Percentiles rank a stretch among this genome's conserved stretches.
Evolutionary conservation across 2,329 filamentous ascomycete genomes (phyloP).

Genomic region (Colletotrichum shisoi): DNA sequence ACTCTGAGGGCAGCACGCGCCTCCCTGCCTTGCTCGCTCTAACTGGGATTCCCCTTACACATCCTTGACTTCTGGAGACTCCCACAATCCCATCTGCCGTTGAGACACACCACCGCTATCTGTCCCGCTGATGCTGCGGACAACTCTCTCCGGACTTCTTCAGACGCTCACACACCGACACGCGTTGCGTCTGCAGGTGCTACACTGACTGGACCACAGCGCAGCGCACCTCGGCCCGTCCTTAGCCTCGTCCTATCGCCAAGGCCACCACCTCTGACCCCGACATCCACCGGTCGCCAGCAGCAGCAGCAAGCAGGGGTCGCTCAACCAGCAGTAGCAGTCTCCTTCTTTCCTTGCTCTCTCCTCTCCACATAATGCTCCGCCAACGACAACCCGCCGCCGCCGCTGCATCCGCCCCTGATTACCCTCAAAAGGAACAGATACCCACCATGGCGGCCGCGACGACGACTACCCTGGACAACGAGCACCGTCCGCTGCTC

Average conservation of each 20-base stretch:
- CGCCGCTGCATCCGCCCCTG: slow-evolving; percentile 25
- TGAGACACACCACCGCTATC: slow-evolving; percentile 27
- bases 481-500: slow-evolving; percentile 43
- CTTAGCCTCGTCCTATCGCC: slow-evolving; percentile 35
- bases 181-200: slow-evolving; percentile 13
- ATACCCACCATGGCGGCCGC: slow-evolving; percentile 41
- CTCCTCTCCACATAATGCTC: slow-evolving; percentile 40
- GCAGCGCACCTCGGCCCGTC: neutral
- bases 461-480: slow-evolving; percentile 34
- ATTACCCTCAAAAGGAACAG: slow-evolving; percentile 33
- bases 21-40: slow-evolving; percentile 4
- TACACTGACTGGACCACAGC: slow-evolving; percentile 17
- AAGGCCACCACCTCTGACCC: slow-evolving; percentile 23
- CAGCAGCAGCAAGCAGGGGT: slow-evolving; percentile 20
- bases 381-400: slow-evolving; percentile 41
- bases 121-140: neutral
- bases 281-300: slow-evolving; percentile 2
- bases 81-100: slow-evolving; percentile 4
- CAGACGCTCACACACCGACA: neutral
- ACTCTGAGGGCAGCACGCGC: slow-evolving; percentile 1
- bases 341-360: slow-evolving; percentile 13
- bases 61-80: neutral
- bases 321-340: slow-evolving; percentile 15
- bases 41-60: slow-evolving; percentile 20
- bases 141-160: neutral